Conservation (phyloP, 1,139 yeast genomes). For the Candida glucosophila region DNA sequence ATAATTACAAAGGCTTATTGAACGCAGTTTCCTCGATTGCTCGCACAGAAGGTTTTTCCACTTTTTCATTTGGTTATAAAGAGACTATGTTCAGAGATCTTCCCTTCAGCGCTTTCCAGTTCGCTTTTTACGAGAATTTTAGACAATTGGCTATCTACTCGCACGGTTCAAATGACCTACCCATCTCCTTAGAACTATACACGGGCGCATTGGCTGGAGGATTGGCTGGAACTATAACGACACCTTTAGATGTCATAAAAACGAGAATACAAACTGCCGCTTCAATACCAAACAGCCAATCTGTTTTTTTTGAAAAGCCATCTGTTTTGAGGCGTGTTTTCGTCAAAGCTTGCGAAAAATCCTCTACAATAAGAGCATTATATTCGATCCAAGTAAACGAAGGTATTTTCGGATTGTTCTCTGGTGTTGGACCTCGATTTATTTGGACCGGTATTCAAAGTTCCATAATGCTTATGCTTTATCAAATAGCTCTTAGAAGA, state of each 20-base stretch:
- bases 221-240: constrained; percentile 74
- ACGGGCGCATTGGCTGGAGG: constrained; percentile 99
- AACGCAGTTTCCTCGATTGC: constrained; percentile 64
- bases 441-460: constrained; percentile 97
- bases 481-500: constrained; percentile 51
- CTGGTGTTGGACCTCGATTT: constrained; percentile 94
- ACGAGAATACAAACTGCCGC: constrained; percentile 79
- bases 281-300: constrained; percentile 6
- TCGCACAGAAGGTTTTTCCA: constrained; percentile 59
- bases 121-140: constrained; percentile 89
- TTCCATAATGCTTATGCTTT: constrained; percentile 83
- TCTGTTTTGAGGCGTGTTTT: too few relatives aligned
- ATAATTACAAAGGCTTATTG: constrained; percentile 65
- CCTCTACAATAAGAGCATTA: constrained; percentile 61
- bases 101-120: constrained; percentile 92
- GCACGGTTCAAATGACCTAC: constrained; percentile 37
- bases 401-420: constrained; percentile 72
- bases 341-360: too few relatives aligned
- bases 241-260: constrained; percentile 87
- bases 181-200: constrained; percentile 53
- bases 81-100: constrained; percentile 87
- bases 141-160: constrained; percentile 51
- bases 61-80: constrained; percentile 84
- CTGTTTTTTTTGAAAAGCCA: constrained; percentile 7
- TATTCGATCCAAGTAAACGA: constrained; percentile 61